Base-by-base conservation (phyloP, 2,329 filamentous ascomycete species). In the Diplocarpon mali region DNA sequence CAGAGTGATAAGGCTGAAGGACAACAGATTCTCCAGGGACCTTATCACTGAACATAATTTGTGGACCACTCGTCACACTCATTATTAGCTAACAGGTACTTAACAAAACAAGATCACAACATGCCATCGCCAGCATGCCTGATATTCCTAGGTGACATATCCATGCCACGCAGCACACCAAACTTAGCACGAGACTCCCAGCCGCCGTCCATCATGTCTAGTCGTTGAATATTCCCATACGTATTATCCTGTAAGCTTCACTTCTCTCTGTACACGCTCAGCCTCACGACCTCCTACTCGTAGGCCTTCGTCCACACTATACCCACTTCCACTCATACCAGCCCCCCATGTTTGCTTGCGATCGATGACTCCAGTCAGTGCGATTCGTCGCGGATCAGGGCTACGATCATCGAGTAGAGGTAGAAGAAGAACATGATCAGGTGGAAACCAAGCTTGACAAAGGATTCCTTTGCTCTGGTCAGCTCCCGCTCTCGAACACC, bases 361-460 rank as follows among this genome's bases (percentile, higher is more conserved):
- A 59, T 57, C 31, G 54, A 50, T 35, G 44, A 47, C 17, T 37
- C 27, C 47, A 57, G 57, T 81, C 82, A 94, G 68, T 88, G 78
- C 49, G 84, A 78, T 70, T 98, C 92, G 67, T 96, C 92, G 62
- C 84, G 82, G 72, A 98, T 98, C 52, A 98, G 76, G 55, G 92
- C 53, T 7, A 52, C 50, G 58, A 60, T 60, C 58, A 60, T 60
- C 11, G 54, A 93, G 78, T 95, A 95, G 46, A 98, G 83, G 71
- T 98, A 98, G 78, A 96, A 98, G 80, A 98, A 98, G 78, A 98
- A 98, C 88, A 98, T 95, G 70, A 98, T 67, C 49, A 98, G 74
- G 68, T 98, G 92, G 76, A 98, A 98, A 45, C 90, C 92, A 35
- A 98, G 85, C 73, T 98, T 98, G 72, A 92, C 82, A 67, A 98